Conservation (phyloP, 345 rosid species). For the Raphanus sativus region DNA sequence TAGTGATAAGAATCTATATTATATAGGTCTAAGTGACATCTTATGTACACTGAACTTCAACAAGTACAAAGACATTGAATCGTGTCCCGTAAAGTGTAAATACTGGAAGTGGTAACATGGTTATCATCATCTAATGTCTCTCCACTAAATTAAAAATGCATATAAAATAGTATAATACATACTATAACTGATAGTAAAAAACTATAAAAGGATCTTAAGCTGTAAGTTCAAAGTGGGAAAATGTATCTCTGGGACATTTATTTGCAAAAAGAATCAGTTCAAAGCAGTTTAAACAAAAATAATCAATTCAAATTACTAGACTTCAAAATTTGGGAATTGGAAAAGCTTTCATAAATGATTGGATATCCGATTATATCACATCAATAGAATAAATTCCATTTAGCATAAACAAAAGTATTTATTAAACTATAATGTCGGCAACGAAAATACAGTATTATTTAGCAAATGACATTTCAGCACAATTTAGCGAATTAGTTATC, state of each 20-base stretch:
- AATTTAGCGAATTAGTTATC: conserved; percentile 5
- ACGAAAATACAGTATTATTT: background rate
- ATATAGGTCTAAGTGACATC: conserved; percentile 12
- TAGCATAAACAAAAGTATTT: conserved; percentile 22
- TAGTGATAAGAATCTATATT: conserved; percentile 16
- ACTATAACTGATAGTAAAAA: background rate
- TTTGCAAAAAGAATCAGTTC: conserved; percentile 1
- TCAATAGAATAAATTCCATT: conserved; percentile 30
- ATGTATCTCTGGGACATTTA: background rate
- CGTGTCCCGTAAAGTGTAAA: conserved; percentile 35
- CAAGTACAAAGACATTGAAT: conserved; percentile 36
- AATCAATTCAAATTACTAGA: background rate
- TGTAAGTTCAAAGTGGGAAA: background rate
- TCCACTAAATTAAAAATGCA: background rate
- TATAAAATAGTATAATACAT: background rate
- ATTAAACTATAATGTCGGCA: background rate
- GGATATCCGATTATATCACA: conserved; percentile 30
- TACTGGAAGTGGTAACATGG: conserved; percentile 37
- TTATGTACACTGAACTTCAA: conserved; percentile 29
- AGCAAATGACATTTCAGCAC: conserved; percentile 4
- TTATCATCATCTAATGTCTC: conserved; percentile 23
- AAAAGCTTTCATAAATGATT: conserved; percentile 18
- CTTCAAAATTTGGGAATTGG: background rate
- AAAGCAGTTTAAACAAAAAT: background rate
- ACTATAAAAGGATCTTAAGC: background rate